These are phyloP conservation scores for Debaryomyces singareniensis DNA, from an alignment of 1,139 yeast species.

Conservation along the genomic window DNA sequence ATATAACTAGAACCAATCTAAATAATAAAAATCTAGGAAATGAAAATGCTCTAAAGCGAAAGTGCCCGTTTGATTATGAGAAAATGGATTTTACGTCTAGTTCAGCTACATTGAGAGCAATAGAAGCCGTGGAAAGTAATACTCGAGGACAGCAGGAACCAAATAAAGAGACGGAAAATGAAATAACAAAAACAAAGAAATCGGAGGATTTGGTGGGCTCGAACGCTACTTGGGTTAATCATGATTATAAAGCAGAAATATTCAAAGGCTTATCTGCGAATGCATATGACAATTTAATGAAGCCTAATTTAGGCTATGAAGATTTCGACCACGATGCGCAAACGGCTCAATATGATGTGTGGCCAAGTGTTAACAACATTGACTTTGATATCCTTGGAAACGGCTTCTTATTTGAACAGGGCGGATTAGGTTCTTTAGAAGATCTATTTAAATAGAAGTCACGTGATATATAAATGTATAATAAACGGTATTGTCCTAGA, in stretches of 20 bases:
- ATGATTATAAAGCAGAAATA: not conserved
- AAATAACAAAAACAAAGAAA: not conserved
- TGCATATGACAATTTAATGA: not conserved
- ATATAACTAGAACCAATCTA: not conserved
- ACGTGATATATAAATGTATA: no score
- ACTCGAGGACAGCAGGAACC: slow-evolving; percentile 1
- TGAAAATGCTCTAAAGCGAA: not conserved
- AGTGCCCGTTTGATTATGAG: slow-evolving; percentile 1
- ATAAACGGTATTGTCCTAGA: no score
- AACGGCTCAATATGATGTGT: not conserved
- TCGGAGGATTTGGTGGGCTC: not conserved
- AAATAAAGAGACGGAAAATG: not conserved
- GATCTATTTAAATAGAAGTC: not conserved
- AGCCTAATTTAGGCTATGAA: no score
- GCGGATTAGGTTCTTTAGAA: slow-evolving; percentile 2
- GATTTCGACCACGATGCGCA: no score
- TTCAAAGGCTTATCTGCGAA: no score
- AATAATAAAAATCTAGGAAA: not conserved
- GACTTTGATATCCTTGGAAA: slow-evolving; percentile 31
- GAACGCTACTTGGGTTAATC: not conserved
- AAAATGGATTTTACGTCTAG: not conserved
- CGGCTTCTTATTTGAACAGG: slow-evolving; percentile 15
- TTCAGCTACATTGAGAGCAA: not conserved
- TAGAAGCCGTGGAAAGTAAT: slow-evolving; percentile 6
- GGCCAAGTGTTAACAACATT: slow-evolving; percentile 10